Percentiles rank a stretch among this genome's conserved stretches.
Conservation (phyloP, 768 basidiomycete species). For the Suillus paluster region DNA sequence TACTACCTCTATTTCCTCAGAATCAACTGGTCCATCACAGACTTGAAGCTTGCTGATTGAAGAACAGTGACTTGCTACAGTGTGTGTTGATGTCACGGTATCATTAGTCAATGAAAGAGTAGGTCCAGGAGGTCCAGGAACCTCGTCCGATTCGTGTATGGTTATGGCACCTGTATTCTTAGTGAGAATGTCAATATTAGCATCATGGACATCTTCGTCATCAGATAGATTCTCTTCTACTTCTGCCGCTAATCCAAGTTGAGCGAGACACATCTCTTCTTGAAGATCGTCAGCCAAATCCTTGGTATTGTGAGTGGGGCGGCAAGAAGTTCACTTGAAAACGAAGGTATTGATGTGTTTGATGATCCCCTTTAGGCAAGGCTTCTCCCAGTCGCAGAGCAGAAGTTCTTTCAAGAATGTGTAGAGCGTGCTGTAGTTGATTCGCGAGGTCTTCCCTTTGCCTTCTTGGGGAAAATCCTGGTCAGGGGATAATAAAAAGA, state of each 20-base stretch:
- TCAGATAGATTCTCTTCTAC: neutral
- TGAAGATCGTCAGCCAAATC: neutral
- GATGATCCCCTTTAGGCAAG: neutral
- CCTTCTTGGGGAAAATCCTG: constrained; percentile 2
- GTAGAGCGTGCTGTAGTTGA: neutral
- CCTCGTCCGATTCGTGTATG: neutral
- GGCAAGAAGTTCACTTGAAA: neutral
- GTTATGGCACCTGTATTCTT: neutral
- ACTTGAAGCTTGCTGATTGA: neutral
- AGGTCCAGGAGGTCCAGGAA: neutral
- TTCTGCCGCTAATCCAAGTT: neutral
- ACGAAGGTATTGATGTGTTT: neutral
- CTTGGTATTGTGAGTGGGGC: too few species aligned
- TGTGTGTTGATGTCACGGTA: neutral
- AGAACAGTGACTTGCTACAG: neutral
- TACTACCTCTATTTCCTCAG: neutral
- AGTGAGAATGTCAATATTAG: neutral
- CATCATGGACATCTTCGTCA: neutral
- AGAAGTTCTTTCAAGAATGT: constrained; percentile 1
- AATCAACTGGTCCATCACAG: neutral
- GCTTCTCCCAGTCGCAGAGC: neutral
- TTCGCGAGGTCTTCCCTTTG: neutral
- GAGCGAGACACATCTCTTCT: neutral
- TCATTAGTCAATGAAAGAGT: neutral
- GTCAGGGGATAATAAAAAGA: constrained; percentile 7